Evolutionary conservation across 1,139 yeast genomes (phyloP), one percentile per base, ranked within the genome.

Genomic region (Geotrichum histeridarum): DNA sequence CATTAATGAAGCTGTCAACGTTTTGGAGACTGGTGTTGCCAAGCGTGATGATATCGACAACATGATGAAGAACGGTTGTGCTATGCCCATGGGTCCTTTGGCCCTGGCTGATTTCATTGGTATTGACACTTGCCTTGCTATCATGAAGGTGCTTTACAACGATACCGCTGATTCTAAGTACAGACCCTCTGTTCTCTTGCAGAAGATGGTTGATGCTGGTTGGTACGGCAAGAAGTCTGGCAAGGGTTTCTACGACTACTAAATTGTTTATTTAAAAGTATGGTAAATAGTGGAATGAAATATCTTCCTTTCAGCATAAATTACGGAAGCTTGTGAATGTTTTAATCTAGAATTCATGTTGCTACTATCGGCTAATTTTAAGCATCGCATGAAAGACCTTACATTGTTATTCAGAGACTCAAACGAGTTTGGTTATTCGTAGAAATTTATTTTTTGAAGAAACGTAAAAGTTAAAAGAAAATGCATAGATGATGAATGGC

Each of bases 61-160:
- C 60, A 74, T 74, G 61, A 71, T 74, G 76, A 69, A 67, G 62
- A 73, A 72, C 57, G 77, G 77, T 14, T 74, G 77, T 56, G 77
- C 77, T 31, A 71, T 74, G 76, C 77, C 77, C 35, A 73, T 74
- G 77, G 77, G 77, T 9, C 77, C 77, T 5, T 62, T 74, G 35
- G 72, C 70, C 17, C 65, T 74, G 22, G 77, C 77, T 33, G 77
- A 74, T 57, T 73, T 74, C 56, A 73, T 74, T 54, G 77, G 77
- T 30, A 67, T 74, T 32, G 77, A 74, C 55, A 74, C 77, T 9
- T 73, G 76, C 54, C 64, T 73, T 45, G 70, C 76, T 37, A 73
- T 74, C 60, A 71, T 72, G 74, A 70, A 72, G 55, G 77, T 74
- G 8, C 64, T 74, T 48, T 66, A 72, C 60, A 60, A 62, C 27